A percentile compares a stretch with the other conserved stretches of the same genome.
phyloP scores from a whole-genome alignment of 768 basidiomycete species.

The Mycena polygramma region DNA sequence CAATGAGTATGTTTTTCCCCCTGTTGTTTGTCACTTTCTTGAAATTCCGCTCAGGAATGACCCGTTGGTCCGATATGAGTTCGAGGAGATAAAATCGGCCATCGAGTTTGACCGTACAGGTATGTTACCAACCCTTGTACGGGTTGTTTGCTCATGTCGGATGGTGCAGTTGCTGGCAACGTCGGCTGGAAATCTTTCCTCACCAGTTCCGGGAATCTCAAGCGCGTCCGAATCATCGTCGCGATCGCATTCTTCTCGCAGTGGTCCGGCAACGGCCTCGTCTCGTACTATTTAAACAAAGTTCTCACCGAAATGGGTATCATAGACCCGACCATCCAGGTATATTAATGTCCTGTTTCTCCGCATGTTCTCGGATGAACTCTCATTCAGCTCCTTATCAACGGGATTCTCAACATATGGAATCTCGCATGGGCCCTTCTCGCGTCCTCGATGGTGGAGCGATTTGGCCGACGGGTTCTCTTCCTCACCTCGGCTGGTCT shows the following conservation, averaged over 20 bases:
- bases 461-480: conserved; percentile 73
- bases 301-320: conserved; percentile 80
- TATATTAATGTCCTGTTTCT: conserved; percentile 27
- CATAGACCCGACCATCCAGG: conserved; percentile 64
- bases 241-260: conserved; percentile 87
- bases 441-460: conserved; percentile 74
- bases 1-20: conserved; percentile 57
- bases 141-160: neutral
- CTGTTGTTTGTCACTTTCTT: conserved; percentile 16
- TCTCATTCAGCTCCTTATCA: conserved; percentile 74
- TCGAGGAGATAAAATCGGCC: conserved; percentile 87
- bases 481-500: conserved; percentile 70
- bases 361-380: too few species aligned
- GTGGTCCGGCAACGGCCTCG: conserved; percentile 88
- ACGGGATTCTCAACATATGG: conserved; percentile 88
- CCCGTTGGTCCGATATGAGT: conserved; percentile 79
- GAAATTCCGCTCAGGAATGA: conserved; percentile 57
- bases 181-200: conserved; percentile 80
- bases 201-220: conserved; percentile 75
- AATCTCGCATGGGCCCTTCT: conserved; percentile 73
- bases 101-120: conserved; percentile 72
- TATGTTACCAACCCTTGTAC: conserved; percentile 12
- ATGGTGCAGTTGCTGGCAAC: conserved; percentile 58
- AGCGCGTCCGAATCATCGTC: conserved; percentile 81
- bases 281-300: conserved; percentile 84